These are phyloP conservation scores for Coniella vitis DNA, from an alignment of 2,329 filamentous ascomycete genomes.

Conservation along the genomic window DNA sequence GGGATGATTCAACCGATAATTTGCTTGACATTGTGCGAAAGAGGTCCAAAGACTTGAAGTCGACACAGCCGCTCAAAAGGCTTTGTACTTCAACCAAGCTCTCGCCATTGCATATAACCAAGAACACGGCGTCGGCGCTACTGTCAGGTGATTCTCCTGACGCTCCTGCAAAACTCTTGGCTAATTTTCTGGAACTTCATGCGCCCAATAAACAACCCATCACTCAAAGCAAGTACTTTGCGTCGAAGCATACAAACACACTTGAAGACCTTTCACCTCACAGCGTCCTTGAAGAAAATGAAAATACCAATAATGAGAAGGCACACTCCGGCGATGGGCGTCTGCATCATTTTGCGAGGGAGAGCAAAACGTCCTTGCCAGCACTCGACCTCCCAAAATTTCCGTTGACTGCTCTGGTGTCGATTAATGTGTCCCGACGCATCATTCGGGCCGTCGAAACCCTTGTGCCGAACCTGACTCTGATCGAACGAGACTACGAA, in stretches of 20 bases:
- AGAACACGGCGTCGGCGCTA: neutral
- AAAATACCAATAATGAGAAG: neutral
- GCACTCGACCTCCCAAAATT: slow-evolving; percentile 10
- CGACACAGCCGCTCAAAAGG: neutral
- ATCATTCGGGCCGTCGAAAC: slow-evolving; percentile 17
- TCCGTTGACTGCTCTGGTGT: slow-evolving; percentile 22
- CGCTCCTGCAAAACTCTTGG: slow-evolving; percentile 16
- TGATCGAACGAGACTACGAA: slow-evolving; percentile 25
- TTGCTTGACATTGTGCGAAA: neutral
- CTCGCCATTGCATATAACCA: neutral
- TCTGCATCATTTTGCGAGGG: neutral
- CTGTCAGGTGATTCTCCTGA: slow-evolving; percentile 5
- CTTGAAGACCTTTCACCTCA: neutral
- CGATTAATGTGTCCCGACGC: slow-evolving; percentile 17
- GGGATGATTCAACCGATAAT: neutral
- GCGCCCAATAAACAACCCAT: slow-evolving; percentile 20
- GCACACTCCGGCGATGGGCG: neutral
- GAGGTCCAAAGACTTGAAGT: neutral
- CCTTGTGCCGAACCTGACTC: slow-evolving; percentile 20
- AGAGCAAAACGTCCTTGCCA: slow-evolving; percentile 12
- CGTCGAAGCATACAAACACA: neutral
- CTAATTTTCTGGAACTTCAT: slow-evolving; percentile 22
- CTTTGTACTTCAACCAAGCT: neutral
- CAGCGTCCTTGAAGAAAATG: neutral
- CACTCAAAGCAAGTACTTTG: slow-evolving; percentile 19